Conservation (phyloP, 2,329 filamentous ascomycete genomes). For the Aphanocladium album region DNA sequence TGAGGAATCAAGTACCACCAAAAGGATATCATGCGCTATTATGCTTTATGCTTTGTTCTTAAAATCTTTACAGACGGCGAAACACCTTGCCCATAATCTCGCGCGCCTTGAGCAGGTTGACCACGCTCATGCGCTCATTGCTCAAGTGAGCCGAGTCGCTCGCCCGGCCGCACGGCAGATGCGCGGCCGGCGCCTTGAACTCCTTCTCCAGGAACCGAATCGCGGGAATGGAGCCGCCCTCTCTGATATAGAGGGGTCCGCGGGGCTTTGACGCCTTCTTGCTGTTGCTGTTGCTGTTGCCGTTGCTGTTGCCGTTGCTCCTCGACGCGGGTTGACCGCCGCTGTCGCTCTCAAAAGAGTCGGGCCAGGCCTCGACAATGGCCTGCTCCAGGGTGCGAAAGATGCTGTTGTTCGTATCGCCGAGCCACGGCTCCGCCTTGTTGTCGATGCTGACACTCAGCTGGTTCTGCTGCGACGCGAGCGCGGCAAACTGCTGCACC, state of each 20-base stretch:
- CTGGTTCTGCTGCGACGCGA: slow-evolving; percentile 76
- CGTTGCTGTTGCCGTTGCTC: not conserved
- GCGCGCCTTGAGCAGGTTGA: slow-evolving; percentile 85
- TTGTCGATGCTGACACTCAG: slow-evolving; percentile 84
- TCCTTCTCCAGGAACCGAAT: slow-evolving; percentile 94
- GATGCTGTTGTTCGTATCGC: slow-evolving; percentile 83
- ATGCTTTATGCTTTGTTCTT: not conserved
- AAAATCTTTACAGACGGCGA: slow-evolving; percentile 46
- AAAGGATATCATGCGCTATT: slow-evolving; percentile 4
- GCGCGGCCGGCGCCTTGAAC: slow-evolving; percentile 83
- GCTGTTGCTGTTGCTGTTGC: not conserved
- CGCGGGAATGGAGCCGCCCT: slow-evolving; percentile 90
- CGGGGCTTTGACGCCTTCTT: slow-evolving; percentile 31
- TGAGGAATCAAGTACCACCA: not conserved
- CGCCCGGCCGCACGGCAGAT: slow-evolving; percentile 89
- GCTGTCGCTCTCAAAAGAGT: slow-evolving; percentile 35
- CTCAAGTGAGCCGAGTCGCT: slow-evolving; percentile 92
- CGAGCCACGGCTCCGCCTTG: slow-evolving; percentile 92
- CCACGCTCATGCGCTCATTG: slow-evolving; percentile 84
- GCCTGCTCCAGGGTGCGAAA: slow-evolving; percentile 85
- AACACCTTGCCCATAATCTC: slow-evolving; percentile 91
- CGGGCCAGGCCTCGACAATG: slow-evolving; percentile 78
- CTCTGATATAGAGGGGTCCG: slow-evolving; percentile 86
- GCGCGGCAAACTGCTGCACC: slow-evolving; percentile 61
- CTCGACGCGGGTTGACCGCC: not conserved